phyloP scores from a whole-genome alignment of 1,284 basidiomycete genomes.

The Xanthoconium separans region DNA sequence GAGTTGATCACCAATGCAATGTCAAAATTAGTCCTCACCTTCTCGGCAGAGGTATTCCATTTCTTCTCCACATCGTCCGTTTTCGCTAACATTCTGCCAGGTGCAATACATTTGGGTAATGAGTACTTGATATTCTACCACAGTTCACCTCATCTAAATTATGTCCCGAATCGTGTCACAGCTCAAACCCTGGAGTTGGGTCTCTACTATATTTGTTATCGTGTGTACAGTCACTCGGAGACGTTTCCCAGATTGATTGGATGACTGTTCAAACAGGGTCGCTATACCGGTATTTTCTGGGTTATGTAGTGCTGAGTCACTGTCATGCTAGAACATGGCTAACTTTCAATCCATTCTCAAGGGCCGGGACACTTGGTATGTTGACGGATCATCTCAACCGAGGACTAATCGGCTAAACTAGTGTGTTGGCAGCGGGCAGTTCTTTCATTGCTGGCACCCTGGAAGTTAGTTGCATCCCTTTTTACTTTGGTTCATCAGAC shows the following conservation, averaged over 20 bases:
- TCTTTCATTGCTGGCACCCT: no score
- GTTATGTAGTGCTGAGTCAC: background rate
- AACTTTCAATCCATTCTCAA: background rate
- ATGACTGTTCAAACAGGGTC: no score
- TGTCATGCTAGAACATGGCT: background rate
- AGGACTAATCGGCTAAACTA: no score
- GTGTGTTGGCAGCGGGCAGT: no score
- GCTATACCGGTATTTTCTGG: no score
- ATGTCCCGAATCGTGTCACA: background rate
- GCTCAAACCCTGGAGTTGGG: background rate
- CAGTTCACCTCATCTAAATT: no score
- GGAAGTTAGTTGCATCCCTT: no score
- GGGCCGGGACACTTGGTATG: no score
- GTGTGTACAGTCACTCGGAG: background rate
- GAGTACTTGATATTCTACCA: no score
- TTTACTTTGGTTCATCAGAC: no score
- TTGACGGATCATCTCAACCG: no score
- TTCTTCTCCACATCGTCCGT: background rate
- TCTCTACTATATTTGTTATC: slow-evolving; percentile 6
- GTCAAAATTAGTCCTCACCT: background rate
- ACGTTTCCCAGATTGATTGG: no score
- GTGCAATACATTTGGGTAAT: slow-evolving; percentile 10
- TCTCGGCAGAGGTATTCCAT: background rate
- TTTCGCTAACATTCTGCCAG: background rate
- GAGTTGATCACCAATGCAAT: background rate